Evolutionary conservation across 345 rosid genomes (phyloP), one percentile per base, ranked within the genome.

Genomic region (Brassica juncea): DNA sequence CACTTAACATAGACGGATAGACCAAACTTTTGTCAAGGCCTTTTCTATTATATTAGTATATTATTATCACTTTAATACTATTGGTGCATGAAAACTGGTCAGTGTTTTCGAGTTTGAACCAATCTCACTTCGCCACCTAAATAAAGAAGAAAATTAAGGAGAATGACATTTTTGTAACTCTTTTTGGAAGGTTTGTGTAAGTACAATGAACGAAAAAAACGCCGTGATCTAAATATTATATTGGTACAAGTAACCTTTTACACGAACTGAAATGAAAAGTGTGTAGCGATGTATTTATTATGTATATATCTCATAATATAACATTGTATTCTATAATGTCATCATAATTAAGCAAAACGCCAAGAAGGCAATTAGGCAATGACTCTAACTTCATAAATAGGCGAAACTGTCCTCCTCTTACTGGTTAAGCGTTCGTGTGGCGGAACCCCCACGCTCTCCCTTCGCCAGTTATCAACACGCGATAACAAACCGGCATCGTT

Each of bases 341-440:
- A 75, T 70, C 80, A 75, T 70, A 75, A 44, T 75, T 27, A 44
- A 66, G 44, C 47, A 65, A 75, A 81, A 75, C 47, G 76, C 80
- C 80, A 81, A 80, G 65, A 70, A 37, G 15, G 76, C 57, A 75
- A 75, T 5, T 32, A 32, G 37, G 37, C 37, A 32, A 32, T 75
- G 83, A 80, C 75, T 28, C 80, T 15, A 55, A 62, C 34, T 74
- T 61, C 47, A 47, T 69, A 78, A 74, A 64, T 42, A 37, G 55
- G 64, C 76, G 83, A 74, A 80, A 80, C 54, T 64, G 80, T 75
- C 83, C 76, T 75, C 70, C 77, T 42, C 34, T 59, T 58, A 80
- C 72, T 39, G 55, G 70, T 74, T 69, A 70, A 65, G 76, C 83
- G 42, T 34, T 71, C 80, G 83, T 75, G 80, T 75, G 80, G 37